Percentiles rank a stretch among this genome's conserved stretches.
These are phyloP conservation scores for Naganishia kalamii DNA, from an alignment of 768 basidiomycete species.

Conservation along the genomic window DNA sequence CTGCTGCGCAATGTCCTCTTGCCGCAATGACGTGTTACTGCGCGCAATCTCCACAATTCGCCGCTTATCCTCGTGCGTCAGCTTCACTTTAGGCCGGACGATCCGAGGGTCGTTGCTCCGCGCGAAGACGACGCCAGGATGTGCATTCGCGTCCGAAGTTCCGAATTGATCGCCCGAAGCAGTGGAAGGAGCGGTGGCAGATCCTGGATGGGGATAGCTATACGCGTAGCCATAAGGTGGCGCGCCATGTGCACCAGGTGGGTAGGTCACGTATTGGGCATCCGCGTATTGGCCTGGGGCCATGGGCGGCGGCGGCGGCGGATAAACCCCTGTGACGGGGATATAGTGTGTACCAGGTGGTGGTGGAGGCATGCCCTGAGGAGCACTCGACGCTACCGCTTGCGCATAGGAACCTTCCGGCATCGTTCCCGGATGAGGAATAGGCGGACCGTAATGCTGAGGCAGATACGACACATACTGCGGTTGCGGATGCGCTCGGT, in stretches of 20 bases:
- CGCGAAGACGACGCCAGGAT: constrained; percentile 24
- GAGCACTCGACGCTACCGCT: not conserved
- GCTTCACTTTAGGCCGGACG: constrained; percentile 40
- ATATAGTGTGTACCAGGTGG: constrained; percentile 11
- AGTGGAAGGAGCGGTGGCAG: not conserved
- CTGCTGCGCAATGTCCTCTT: constrained; percentile 44
- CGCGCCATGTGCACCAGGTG: not conserved
- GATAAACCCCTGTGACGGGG: constrained; percentile 5
- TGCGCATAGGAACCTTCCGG: constrained; percentile 11
- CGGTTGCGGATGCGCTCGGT: not conserved
- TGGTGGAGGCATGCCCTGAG: constrained; percentile 6
- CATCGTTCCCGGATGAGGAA: not conserved
- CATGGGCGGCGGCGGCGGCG: not conserved
- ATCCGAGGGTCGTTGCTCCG: constrained; percentile 16
- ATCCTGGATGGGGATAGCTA: not conserved
- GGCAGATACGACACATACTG: constrained; percentile 13
- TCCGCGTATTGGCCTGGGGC: not conserved
- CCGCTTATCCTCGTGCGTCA: constrained; percentile 44
- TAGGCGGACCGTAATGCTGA: not conserved
- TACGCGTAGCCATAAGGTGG: constrained; percentile 9
- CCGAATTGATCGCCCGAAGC: constrained; percentile 8
- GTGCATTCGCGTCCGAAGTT: not conserved
- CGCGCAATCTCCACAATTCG: constrained; percentile 40
- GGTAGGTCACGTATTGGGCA: not conserved
- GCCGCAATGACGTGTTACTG: constrained; percentile 38